Conservation (phyloP, 768 basidiomycete genomes). For the Austroboletus eburneus region DNA sequence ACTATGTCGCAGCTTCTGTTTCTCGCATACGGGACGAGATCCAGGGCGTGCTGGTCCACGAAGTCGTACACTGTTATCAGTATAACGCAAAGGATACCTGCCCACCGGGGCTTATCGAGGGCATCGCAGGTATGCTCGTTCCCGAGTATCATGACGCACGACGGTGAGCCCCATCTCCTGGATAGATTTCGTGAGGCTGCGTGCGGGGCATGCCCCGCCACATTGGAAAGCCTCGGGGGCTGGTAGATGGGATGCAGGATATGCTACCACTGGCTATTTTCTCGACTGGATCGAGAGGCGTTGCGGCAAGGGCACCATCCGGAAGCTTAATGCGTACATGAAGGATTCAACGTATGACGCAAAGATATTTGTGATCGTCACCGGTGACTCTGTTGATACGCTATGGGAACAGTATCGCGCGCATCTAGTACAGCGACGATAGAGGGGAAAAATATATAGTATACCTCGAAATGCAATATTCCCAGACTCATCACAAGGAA, state of each 20-base stretch:
- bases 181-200: constrained; percentile 68
- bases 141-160: not conserved
- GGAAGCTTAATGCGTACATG: constrained; percentile 54
- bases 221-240: constrained; percentile 57
- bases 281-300: constrained; percentile 60
- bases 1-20: constrained; percentile 49
- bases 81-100: constrained; percentile 56
- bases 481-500: no score
- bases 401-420: constrained; percentile 58
- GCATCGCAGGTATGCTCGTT: constrained; percentile 62
- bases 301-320: constrained; percentile 52
- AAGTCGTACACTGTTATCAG: constrained; percentile 79
- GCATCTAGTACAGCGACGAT: constrained; percentile 24
- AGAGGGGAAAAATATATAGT: no score
- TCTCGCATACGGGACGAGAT: constrained; percentile 56
- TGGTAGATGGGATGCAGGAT: constrained; percentile 70
- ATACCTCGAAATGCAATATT: no score
- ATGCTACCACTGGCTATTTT: constrained; percentile 71
- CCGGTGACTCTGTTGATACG: constrained; percentile 47
- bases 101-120: constrained; percentile 73
- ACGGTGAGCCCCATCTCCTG: not conserved
- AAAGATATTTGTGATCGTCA: constrained; percentile 47
- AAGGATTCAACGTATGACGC: constrained; percentile 47
- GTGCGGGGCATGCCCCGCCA: constrained; percentile 55
- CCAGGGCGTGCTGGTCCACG: constrained; percentile 65